Base-by-base conservation (phyloP, 139 green algal species). In the Chlamydomonas schloesseri region DNA sequence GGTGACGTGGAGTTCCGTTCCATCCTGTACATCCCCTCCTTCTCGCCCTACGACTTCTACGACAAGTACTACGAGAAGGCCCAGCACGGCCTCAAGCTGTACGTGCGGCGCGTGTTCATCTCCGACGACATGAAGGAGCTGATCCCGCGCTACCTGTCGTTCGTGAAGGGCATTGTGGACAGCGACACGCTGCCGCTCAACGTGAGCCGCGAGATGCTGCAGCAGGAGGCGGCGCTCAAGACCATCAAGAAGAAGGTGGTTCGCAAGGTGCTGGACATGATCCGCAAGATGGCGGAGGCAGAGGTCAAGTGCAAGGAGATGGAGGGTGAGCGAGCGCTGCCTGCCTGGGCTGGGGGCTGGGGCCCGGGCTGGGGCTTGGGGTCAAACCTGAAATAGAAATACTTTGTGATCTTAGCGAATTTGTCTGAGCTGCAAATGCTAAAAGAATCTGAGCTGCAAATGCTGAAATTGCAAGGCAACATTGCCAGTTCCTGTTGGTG, bases 241-340 rank as follows among this genome's bases (percentile, higher is more conserved):
- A 98, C 96, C 11, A 99, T 99, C 90, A 98, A 97, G 90, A 99
- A 99, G 96, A 99, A 99, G 94, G 87, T 99, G 23, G 96, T 99
- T 50, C 88, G 96, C 62, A 95, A 95, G 89, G 84, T 95, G 9
- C 91, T 99, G 78, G 97, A 99, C 89, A 94, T 98, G 89, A 96
- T 99, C 87, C 94, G 94, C 74, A 97, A 97, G 90, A 89, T 99
- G 84, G 93, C 97, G 0, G 97, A 96, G 29, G 84, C 98, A 34
- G 96, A 97, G 76, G 85, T 93, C 36, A 87, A 88, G 77, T 93
- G 50, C 87, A 89, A 88, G 88, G 94, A 60, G 62, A 76, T 62
- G 36, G 73, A 90, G 60, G 68, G 87, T 74, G 76, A 89, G 87
- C 69, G 57, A 15, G n/a, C n/a, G n/a, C n/a, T n/a, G n/a, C n/a